Evolutionary conservation across 1,139 yeast genomes (phyloP).

Genomic region (Candida dubliniensis): DNA sequence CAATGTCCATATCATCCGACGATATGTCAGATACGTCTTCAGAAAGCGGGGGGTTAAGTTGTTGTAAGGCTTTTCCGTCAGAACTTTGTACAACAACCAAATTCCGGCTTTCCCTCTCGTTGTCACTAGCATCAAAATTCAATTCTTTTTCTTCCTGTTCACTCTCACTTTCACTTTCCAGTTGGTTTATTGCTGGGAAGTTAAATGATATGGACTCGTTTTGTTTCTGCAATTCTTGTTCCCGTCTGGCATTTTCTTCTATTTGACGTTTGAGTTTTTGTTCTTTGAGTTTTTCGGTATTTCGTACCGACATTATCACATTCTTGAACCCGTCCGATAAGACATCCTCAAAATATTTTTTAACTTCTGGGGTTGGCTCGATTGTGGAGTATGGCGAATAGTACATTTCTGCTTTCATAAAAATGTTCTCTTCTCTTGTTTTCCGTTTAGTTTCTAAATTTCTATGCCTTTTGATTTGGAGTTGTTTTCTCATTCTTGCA

Average conservation of each 20-base stretch:
- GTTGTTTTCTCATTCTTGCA: slow-evolving; percentile 46
- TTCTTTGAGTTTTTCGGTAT: slow-evolving; percentile 32
- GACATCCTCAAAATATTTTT: slow-evolving; percentile 23
- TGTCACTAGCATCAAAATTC: slow-evolving; percentile 14
- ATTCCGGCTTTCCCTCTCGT: neutral
- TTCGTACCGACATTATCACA: slow-evolving; percentile 36
- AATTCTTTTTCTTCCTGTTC: slow-evolving; percentile 16
- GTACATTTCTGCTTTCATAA: slow-evolving; percentile 46
- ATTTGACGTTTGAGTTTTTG: slow-evolving; percentile 22
- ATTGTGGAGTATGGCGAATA: slow-evolving; percentile 39
- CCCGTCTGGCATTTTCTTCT: slow-evolving; percentile 23
- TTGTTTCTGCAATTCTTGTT: slow-evolving; percentile 20
- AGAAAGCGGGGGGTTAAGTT: neutral
- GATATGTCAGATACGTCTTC: slow-evolving; percentile 8
- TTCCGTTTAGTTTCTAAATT: slow-evolving; percentile 16
- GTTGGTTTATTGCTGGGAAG: slow-evolving; percentile 19
- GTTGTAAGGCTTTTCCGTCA: neutral
- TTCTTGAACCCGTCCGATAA: slow-evolving; percentile 36
- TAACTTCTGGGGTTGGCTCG: slow-evolving; percentile 26
- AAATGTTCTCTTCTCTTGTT: slow-evolving; percentile 33
- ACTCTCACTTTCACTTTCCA: slow-evolving; percentile 15
- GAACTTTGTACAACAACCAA: slow-evolving; percentile 4
- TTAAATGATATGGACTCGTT: slow-evolving; percentile 30
- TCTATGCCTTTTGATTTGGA: slow-evolving; percentile 21
- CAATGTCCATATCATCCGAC: slow-evolving; percentile 8